These are phyloP conservation scores for Cladophialophora bantiana DNA, from an alignment of 2,329 filamentous ascomycete genomes.

Conservation along the genomic window DNA sequence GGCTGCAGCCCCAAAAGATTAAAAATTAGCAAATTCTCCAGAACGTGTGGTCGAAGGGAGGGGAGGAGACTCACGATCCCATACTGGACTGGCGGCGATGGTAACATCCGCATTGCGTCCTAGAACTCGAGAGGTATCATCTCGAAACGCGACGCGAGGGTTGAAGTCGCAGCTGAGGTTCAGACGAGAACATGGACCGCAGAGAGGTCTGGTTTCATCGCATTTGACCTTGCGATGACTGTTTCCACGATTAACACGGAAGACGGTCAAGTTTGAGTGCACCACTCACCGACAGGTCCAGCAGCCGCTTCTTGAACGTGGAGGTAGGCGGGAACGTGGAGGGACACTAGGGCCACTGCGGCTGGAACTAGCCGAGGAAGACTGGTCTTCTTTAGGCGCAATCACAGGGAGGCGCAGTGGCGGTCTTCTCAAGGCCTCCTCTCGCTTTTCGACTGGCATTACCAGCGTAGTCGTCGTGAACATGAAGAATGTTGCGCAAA, in stretches of 20 bases:
- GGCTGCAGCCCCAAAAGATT: slow-evolving; percentile 36
- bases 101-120: slow-evolving; percentile 62
- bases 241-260: background rate
- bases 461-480: slow-evolving; percentile 45
- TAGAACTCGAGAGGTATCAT: slow-evolving; percentile 60
- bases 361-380: slow-evolving; percentile 44
- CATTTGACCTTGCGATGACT: slow-evolving; percentile 57
- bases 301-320: slow-evolving; percentile 62
- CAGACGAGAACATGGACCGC: slow-evolving; percentile 64
- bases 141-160: slow-evolving; percentile 61
- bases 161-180: slow-evolving; percentile 66
- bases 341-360: slow-evolving; percentile 46
- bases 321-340: slow-evolving; percentile 57
- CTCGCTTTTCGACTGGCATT: slow-evolving; percentile 48
- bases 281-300: slow-evolving; percentile 45
- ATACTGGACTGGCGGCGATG: slow-evolving; percentile 60
- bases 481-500: slow-evolving; percentile 42
- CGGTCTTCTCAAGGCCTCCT: slow-evolving; percentile 48
- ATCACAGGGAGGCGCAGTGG: slow-evolving; percentile 52
- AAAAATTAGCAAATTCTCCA: slow-evolving; percentile 24
- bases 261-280: background rate
- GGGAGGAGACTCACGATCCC: slow-evolving; percentile 58
- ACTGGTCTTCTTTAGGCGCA: slow-evolving; percentile 53
- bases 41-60: slow-evolving; percentile 32
- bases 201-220: slow-evolving; percentile 62